Base-by-base conservation (phyloP, 2,329 filamentous ascomycete species). In the Epichloe gansuensis region DNA sequence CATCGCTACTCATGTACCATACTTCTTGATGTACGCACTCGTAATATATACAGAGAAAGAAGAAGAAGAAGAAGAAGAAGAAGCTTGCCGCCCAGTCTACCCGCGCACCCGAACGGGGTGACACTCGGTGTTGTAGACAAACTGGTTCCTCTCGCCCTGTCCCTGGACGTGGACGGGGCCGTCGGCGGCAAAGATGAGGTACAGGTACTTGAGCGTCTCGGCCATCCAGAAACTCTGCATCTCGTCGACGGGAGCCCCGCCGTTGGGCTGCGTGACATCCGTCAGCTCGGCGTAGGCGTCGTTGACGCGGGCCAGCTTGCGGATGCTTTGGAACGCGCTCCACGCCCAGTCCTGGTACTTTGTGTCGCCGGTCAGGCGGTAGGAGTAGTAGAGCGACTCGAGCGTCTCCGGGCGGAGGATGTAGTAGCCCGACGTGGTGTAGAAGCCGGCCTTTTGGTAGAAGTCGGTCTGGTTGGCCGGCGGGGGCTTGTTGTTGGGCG, bases 191-290 rank as follows among this genome's bases (percentile, higher is more conserved):
- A 82, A 81, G 54, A 87, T 86, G 60, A 94, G 65, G 69, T 87
- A 94, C 53, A 78, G 73, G 66, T 94, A 94, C 75, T 95, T 95
- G 66, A 95, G 65, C 56, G 90, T 85, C 72, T 95, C 89, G 0
- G 89, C 88, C 66, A 94, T 89, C 73, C 86, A 83, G 71, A 93
- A 95, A 61, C 85, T 91, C 70, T 95, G 88, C 74, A 91, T 86
- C 65, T 85, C 83, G 65, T 95, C 80, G 43, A 68, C 67, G 54
- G 77, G 81, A 0, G 69, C 67, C 1, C 85, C 86, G 9, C 86
- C 87, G 34, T 72, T 74, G 3, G 62, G 60, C 3, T 68, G 69
- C 59, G 86, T 88, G 46, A 94, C 86, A 63, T 94, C 67, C 0
- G 61, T 65, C 52, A 94, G 71, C 34, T 77, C 75, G 12, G 78